phyloP scores from a whole-genome alignment of 1,139 yeast genomes.

The Lizanozyma gosingica region DNA sequence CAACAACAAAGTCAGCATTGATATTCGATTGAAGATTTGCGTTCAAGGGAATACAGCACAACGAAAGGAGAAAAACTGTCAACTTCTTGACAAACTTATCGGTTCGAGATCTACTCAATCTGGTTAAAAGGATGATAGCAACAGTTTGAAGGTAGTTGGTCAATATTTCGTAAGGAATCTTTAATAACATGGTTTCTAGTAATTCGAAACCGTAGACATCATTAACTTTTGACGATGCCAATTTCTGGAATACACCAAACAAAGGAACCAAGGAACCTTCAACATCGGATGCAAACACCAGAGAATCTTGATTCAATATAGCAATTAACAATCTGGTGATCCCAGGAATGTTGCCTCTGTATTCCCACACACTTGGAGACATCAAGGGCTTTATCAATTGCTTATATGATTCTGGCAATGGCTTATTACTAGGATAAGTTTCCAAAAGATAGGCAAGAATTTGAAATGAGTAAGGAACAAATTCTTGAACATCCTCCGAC shows the following conservation, averaged over 20 bases:
- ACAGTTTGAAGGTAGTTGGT: conserved; percentile 60
- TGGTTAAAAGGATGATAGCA: conserved; percentile 65
- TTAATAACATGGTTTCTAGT: conserved; percentile 56
- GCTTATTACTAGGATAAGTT: conserved; percentile 37
- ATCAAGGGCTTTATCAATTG: conserved; percentile 72
- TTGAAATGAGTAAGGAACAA: conserved; percentile 89
- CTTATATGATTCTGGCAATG: conserved; percentile 57
- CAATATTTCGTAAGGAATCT: conserved; percentile 43
- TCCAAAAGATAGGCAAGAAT: conserved; percentile 73
- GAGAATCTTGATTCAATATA: conserved; percentile 56
- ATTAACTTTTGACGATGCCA: conserved; percentile 75
- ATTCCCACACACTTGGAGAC: conserved; percentile 89
- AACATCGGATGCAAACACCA: conserved; percentile 30
- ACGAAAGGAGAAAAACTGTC: conserved; percentile 53
- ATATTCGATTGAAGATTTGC: conserved; percentile 13
- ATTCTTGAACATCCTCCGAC: conserved; percentile 85
- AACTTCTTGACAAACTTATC: conserved; percentile 73
- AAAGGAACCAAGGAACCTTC: conserved; percentile 58
- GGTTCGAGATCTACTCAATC: conserved; percentile 74
- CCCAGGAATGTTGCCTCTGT: conserved; percentile 88
- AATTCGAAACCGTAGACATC: conserved; percentile 82
- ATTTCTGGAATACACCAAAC: conserved; percentile 92
- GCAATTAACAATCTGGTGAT: conserved; percentile 72
- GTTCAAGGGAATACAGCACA: conserved; percentile 30
- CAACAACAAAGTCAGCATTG: conserved; percentile 44